phyloP scores from a whole-genome alignment of 2,329 filamentous ascomycete genomes.

The Ilyonectria destructans region DNA sequence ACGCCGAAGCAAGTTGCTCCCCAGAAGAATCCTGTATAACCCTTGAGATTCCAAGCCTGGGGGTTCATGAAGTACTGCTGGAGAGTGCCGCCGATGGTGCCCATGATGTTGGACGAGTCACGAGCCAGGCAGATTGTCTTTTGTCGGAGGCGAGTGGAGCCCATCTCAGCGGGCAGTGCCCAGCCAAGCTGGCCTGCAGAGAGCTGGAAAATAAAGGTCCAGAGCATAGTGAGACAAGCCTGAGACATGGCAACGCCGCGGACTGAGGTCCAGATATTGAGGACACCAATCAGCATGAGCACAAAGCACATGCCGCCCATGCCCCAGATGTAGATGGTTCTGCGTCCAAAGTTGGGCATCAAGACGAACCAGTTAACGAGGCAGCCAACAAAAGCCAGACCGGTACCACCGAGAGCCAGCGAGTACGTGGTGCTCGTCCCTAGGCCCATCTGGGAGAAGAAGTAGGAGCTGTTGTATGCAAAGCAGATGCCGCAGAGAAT shows the following conservation, averaged over 20 bases:
- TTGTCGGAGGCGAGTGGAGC: conserved; percentile 51
- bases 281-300: conserved; percentile 60
- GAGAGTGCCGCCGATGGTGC: conserved; percentile 44
- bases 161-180: conserved; percentile 54
- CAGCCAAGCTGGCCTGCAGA: conserved; percentile 58
- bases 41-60: conserved; percentile 56
- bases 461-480: conserved; percentile 59
- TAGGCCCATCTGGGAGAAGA: conserved; percentile 58
- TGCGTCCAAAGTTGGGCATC: conserved; percentile 61
- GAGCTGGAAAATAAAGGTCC: conserved; percentile 54
- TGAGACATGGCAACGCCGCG: conserved; percentile 52
- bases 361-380: conserved; percentile 60
- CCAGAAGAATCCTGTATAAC: conserved; percentile 57
- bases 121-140: conserved; percentile 54
- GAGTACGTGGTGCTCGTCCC: conserved; percentile 50
- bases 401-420: conserved; percentile 58
- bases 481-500: conserved; percentile 55
- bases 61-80: conserved; percentile 58
- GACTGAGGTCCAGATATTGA: conserved; percentile 54
- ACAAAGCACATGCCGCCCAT: conserved; percentile 57
- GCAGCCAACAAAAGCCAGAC: conserved; percentile 60
- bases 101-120: conserved; percentile 43
- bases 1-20: conserved; percentile 45
- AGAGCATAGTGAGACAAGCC: conserved; percentile 53
- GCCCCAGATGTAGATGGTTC: conserved; percentile 62